Base-by-base conservation (phyloP, 495 filamentous ascomycete species). In the Aspergillus nanangensis region DNA sequence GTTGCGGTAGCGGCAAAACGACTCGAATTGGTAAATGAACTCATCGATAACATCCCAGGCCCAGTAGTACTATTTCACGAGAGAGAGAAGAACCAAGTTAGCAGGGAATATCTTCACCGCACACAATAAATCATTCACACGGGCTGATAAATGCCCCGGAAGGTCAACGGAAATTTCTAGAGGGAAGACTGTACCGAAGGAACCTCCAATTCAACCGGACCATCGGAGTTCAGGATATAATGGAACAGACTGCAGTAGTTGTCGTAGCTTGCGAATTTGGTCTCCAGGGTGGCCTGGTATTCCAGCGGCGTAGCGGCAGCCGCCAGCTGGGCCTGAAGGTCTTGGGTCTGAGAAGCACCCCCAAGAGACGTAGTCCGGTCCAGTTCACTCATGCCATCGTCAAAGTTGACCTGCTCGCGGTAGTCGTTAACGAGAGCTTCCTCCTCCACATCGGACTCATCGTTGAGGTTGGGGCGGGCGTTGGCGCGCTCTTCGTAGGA, bases 21-120 rank as follows among this genome's bases (percentile, higher is more conserved):
- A 94, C 76, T 98, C 96, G 77, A 98, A 98, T 69, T 98, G 93
- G 77, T 98, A 98, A 71, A 98, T 97, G 74, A 98, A 98, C 63
- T 98, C 93, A 61, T 98, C 93, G 68, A 98, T 97, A 48, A 96
- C 94, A 71, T 98, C 93, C 93, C 94, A 98, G 14, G 93, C 94
- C 93, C 93, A 98, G 74, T 90, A 95, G 71, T 95, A 91, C 93
- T 98, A 69, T 67, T 43, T 4, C 24, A 34, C n/a, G n/a, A 45
- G 27, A 38, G 39, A 18, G 27, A 3, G 52, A 36, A 29, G 34
- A 1, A 23, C 7, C 11, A 13, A 9, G 29, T 51, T 51, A 52
- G 51, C 36, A 46, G n/a, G n/a, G n/a, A n/a, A n/a, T n/a, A n/a
- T n/a, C n/a, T n/a, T 14, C 37, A 41, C 43, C 44, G 29, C 54